A percentile compares a stretch with the other conserved stretches of the same genome.
These are phyloP conservation scores for Termitomyces sp. DNA, from an alignment of 768 basidiomycete species.

Conservation along the genomic window DNA sequence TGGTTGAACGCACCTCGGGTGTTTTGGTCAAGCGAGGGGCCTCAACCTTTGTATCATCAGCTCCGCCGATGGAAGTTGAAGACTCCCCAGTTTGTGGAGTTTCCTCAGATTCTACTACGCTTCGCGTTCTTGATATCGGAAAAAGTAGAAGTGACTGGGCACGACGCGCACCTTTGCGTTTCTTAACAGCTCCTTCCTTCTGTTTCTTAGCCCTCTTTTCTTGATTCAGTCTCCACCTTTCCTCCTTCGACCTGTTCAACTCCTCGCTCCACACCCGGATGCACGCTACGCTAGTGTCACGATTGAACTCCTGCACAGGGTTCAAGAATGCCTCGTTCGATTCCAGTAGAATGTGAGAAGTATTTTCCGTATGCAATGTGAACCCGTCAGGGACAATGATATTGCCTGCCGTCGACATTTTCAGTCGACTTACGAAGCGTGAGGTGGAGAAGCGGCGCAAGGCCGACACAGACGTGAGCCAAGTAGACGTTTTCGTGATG, in stretches of 20 bases:
- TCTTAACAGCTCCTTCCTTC: constrained; percentile 33
- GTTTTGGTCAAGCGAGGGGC: constrained; percentile 3
- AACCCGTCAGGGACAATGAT: constrained; percentile 66
- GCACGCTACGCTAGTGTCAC: constrained; percentile 88
- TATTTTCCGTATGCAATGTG: constrained; percentile 78
- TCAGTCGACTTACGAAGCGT: neutral
- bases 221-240: constrained; percentile 51
- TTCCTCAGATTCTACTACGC: constrained; percentile 8
- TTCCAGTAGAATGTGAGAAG: constrained; percentile 74
- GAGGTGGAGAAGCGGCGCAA: constrained; percentile 17
- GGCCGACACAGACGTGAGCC: constrained; percentile 18
- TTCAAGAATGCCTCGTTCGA: constrained; percentile 91
- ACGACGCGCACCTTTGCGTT: constrained; percentile 39
- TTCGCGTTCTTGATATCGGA: neutral
- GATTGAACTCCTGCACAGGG: constrained; percentile 97
- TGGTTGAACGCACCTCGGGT: constrained; percentile 12
- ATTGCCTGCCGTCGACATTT: constrained; percentile 22
- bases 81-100: neutral
- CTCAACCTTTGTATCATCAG: neutral
- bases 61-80: neutral
- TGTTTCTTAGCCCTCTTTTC: constrained; percentile 45
- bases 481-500: constrained; percentile 12
- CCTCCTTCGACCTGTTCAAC: constrained; percentile 57
- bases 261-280: constrained; percentile 88
- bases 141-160: neutral